Conservation (phyloP, 2,329 filamentous ascomycete genomes). For the Ophiostoma ips region DNA sequence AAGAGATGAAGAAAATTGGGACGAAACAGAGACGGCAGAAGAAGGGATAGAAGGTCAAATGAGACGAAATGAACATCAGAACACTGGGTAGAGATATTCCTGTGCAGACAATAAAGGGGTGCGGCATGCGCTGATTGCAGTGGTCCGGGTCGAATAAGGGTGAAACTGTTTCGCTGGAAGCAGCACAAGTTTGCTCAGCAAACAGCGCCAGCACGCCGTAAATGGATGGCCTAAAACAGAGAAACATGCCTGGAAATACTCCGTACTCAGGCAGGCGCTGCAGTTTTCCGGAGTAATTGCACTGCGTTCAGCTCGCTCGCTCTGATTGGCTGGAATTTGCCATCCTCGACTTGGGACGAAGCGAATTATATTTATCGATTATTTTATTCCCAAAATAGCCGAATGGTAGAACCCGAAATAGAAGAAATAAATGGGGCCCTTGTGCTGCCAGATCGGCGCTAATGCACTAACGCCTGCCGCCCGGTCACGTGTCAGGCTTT, state of each 20-base stretch:
- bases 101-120: neutral
- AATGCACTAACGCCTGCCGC: conserved; percentile 13
- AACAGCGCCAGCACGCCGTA: neutral
- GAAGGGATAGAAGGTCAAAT: too few species aligned
- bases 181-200: neutral
- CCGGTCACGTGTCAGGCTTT: conserved; percentile 5
- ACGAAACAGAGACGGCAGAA: too few species aligned
- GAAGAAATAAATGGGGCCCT: conserved; percentile 3
- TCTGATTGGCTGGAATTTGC: conserved; percentile 10
- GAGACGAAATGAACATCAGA: too few species aligned
- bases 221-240: neutral
- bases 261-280: neutral
- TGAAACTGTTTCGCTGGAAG: neutral
- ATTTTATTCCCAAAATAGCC: neutral
- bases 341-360: conserved; percentile 10
- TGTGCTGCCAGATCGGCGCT: conserved; percentile 13
- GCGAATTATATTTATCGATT: neutral
- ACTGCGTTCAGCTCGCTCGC: too few species aligned
- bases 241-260: neutral
- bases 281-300: too few species aligned
- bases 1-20: too few species aligned
- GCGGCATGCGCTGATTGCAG: neutral
- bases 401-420: conserved; percentile 2
- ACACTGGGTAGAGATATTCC: too few species aligned
- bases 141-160: neutral